Conservation (phyloP, 192 early-diverging fungal species). For the Thamnidium elegans region DNA sequence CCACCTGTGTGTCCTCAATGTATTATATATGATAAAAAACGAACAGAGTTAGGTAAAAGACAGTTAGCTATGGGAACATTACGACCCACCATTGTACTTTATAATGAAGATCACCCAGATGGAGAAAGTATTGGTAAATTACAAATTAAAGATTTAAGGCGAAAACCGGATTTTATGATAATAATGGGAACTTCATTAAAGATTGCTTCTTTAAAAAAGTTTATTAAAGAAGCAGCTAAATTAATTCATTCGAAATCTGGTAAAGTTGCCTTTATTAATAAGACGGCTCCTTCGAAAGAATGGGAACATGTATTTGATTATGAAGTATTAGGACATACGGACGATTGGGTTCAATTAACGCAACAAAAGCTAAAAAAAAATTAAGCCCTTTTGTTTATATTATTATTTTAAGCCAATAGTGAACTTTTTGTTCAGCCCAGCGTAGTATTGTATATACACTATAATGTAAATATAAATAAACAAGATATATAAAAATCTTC, state of each 20-base stretch:
- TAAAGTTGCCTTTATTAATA: conserved; percentile 75
- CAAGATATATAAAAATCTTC: background rate
- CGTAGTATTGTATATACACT: background rate
- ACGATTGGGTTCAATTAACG: conserved; percentile 52
- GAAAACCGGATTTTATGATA: conserved; percentile 69
- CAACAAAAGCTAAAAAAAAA: background rate
- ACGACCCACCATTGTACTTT: conserved; percentile 90
- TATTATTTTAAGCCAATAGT: no score
- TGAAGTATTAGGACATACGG: conserved; percentile 65
- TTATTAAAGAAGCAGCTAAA: conserved; percentile 70
- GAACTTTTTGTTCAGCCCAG: no score
- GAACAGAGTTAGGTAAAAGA: conserved; percentile 71
- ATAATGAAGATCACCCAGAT: conserved; percentile 84
- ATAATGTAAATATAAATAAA: conserved; percentile 16
- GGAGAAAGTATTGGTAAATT: conserved; percentile 67
- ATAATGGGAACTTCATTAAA: conserved; percentile 91
- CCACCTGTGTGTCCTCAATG: conserved; percentile 66
- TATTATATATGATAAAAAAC: conserved; percentile 38
- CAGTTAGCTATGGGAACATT: conserved; percentile 69
- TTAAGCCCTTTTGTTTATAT: no score
- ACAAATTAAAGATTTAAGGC: conserved; percentile 49
- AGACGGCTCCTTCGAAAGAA: conserved; percentile 60
- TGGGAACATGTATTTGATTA: conserved; percentile 84
- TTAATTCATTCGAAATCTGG: conserved; percentile 48
- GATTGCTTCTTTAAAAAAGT: conserved; percentile 68